Base-by-base conservation (phyloP, 78 protist genomes). In the Tieghemostelium lacteum region DNA sequence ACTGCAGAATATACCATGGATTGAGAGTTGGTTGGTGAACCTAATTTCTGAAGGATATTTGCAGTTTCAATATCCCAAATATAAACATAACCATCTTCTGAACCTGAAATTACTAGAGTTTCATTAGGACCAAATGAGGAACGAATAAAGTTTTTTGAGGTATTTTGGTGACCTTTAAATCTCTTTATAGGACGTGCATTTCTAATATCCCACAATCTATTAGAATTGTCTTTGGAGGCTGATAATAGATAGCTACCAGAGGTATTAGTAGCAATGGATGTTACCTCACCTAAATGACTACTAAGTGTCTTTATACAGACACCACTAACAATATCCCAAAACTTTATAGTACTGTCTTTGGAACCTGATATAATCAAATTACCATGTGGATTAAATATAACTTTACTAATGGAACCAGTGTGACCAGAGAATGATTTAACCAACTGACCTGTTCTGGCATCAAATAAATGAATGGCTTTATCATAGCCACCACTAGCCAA, bases 251-350 rank as follows among this genome's bases (percentile, higher is more conserved):
- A 61, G 29, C 77, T 10, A 2, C 97, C 97, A 3, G 67, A 29
- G 22, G 72, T 36, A 16, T 86, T 93, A 28, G 93, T 62, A 16
- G 73, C 93, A n/a, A 97, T 93, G 1, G 93, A 85, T 22, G 98
- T 88, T 14, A 97, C 93, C 55, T 97, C 98, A 42, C 97, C 97
- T n/a, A 96, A 65, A 55, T 92, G 96, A 5, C 74, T 34, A n/a
- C 63, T 39, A 2, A 96, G 16, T 24, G 96, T 95, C n/a, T 88
- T 73, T 50, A 97, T 71, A 49, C 97, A 94, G 7, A 94, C 69
- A 36, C 98, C 98, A 31, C 94, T 77, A 7, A 65, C 70, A 19
- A 95, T 72, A 88, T 97, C 99, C 99, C 99, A 97, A 57, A 97
- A 95, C 34, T 85, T 89, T 28, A 97, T 75, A 42, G 95, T 89